phyloP scores from a whole-genome alignment of 2,329 filamentous ascomycete species.

The Hirsutella minnesotensis region DNA sequence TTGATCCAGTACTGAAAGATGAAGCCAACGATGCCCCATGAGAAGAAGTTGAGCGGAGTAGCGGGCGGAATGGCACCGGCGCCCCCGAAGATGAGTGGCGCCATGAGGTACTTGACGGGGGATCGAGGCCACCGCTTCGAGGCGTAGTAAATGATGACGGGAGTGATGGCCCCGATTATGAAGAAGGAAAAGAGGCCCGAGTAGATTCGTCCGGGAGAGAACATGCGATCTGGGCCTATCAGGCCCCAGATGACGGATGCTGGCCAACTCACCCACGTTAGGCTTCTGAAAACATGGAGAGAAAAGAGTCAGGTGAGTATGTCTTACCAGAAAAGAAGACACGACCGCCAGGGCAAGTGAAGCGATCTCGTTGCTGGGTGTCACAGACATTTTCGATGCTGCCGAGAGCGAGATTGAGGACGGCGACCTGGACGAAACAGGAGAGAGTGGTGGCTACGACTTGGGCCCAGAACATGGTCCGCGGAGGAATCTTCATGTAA shows the following conservation, averaged over 20 bases:
- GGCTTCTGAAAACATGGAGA: not conserved
- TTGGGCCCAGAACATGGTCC: conserved; percentile 55
- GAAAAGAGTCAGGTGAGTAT: not conserved
- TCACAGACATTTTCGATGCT: conserved; percentile 55
- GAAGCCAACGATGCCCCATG: conserved; percentile 61
- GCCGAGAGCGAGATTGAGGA: conserved; percentile 48
- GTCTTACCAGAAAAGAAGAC: conserved; percentile 49
- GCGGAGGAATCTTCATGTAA: conserved; percentile 60
- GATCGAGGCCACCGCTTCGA: conserved; percentile 39
- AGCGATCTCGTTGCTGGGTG: conserved; percentile 41
- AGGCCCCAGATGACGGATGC: conserved; percentile 59
- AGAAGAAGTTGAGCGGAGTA: conserved; percentile 61
- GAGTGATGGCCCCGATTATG: conserved; percentile 38
- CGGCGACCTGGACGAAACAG: conserved; percentile 53
- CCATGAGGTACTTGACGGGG: conserved; percentile 40
- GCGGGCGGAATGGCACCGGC: conserved; percentile 49
- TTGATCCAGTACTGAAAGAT: conserved; percentile 60
- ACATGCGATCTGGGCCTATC: conserved; percentile 51
- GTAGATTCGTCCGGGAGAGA: conserved; percentile 51
- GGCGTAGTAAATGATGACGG: conserved; percentile 38
- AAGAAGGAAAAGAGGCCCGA: conserved; percentile 49
- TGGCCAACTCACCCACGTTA: conserved; percentile 5
- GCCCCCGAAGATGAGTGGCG: conserved; percentile 51
- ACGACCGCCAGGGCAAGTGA: conserved; percentile 50
- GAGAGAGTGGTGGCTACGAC: conserved; percentile 54